Evolutionary conservation across 2,329 filamentous ascomycete genomes (phyloP).

Genomic region (Epichloe amarillans): DNA sequence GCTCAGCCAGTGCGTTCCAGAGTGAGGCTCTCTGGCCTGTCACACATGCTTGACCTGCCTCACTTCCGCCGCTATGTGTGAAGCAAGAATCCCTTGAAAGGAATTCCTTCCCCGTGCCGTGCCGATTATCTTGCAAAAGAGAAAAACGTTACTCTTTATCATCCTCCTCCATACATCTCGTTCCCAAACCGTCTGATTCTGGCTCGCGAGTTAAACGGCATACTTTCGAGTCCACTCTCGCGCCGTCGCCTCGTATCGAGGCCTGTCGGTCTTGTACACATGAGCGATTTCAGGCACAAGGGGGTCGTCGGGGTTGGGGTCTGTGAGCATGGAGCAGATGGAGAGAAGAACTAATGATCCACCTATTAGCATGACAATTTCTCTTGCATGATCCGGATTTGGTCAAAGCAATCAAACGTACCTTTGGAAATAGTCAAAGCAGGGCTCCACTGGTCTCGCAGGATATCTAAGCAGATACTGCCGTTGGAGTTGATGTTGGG

Average conservation of each 20-base stretch:
- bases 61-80: not conserved
- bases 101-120: not conserved
- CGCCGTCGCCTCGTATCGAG: conserved; percentile 90
- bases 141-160: conserved; percentile 2
- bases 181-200: not conserved
- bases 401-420: conserved; percentile 25
- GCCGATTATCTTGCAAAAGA: conserved; percentile 5
- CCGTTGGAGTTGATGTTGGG: conserved; percentile 99
- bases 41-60: conserved; percentile 2
- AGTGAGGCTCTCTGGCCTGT: not conserved
- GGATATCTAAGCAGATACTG: conserved; percentile 96
- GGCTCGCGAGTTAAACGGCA: conserved; percentile 52
- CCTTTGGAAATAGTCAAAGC: conserved; percentile 98
- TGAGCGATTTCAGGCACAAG: conserved; percentile 98
- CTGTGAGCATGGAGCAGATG: conserved; percentile 99
- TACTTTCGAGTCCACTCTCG: conserved; percentile 99
- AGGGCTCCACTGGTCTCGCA: conserved; percentile 98
- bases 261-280: conserved; percentile 97
- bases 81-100: conserved; percentile 2
- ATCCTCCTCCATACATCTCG: not conserved
- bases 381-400: not conserved
- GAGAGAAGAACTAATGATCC: conserved; percentile 66
- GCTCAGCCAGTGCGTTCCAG: conserved; percentile 10
- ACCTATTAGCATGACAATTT: conserved; percentile 4
- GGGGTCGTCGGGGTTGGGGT: conserved; percentile 97